These are phyloP conservation scores for Pueraria montana DNA, from an alignment of 306 rosid genomes.

Conservation along the genomic window DNA sequence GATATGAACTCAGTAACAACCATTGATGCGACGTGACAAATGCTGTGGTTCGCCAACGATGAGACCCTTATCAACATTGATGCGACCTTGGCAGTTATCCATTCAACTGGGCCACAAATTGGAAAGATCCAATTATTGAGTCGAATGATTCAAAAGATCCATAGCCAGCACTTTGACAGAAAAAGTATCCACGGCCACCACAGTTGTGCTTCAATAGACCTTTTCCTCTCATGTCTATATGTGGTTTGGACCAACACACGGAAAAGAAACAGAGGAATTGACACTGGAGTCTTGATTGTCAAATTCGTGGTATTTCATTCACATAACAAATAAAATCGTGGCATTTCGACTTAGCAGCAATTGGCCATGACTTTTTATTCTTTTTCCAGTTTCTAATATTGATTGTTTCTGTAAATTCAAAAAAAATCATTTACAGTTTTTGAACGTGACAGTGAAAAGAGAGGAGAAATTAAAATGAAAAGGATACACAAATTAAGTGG, in stretches of 20 bases:
- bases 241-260: not conserved
- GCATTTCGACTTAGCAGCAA: not conserved
- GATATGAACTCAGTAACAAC: not conserved
- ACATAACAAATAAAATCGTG: no score
- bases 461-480: not conserved
- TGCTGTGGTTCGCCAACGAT: not conserved
- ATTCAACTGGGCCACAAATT: not conserved
- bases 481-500: not conserved
- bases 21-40: slow-evolving; percentile 1
- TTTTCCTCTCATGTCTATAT: no score
- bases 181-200: no score
- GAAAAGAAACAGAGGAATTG: no score
- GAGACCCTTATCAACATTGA: not conserved
- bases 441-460: no score
- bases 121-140: not conserved
- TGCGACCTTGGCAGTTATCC: not conserved
- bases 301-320: not conserved
- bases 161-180: not conserved
- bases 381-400: not conserved
- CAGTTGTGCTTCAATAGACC: not conserved
- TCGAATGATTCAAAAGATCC: not conserved
- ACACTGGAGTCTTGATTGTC: not conserved
- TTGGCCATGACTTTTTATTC: not conserved
- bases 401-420: not conserved
- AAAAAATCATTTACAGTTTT: no score